Evolutionary conservation across 192 early-diverging fungal species (phyloP), one percentile per base, ranked within the genome.

Genomic region (Phlyctochytrium planicorne): DNA sequence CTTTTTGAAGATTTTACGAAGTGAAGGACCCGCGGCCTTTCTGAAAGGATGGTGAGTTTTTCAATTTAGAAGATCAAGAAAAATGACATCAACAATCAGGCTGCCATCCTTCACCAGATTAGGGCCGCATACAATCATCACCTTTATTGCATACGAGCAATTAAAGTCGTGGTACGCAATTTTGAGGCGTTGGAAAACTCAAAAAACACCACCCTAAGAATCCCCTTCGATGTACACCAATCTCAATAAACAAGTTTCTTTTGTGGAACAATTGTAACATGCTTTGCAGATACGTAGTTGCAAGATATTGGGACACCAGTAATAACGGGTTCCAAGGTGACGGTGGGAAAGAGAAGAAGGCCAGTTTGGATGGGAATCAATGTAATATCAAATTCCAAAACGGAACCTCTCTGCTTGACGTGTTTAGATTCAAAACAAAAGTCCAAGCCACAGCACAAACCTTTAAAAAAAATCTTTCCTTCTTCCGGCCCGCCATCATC

Each of bases 121-220:
- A 53, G 74, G 74, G 2, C 74, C 74, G 12, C 74, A 76, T 32
- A 76, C 74, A 2, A 66, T 76, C 34, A 29, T 76, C 16, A 76
- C 74, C 30, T 72, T 76, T 57, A 47, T 76, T 34, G 52, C 34
- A 10, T 52, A 74, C 17, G 74, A 76, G 59, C 23, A 68, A 33
- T 23, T 76, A 68, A 76, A 76, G 57, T 30, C 10, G 35, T 6
- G 6, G 40, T 47, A 47, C 20, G 40, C 40, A 47, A 47, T 14
- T 14, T 47, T 47, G 10, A 47, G 40, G 6, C 40, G 20, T 47
- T 6, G 40, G 10, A n/a, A n/a, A n/a, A n/a, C n/a, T n/a, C n/a
- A n/a, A n/a, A n/a, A n/a, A n/a, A n/a, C n/a, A n/a, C n/a, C n/a
- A n/a, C n/a, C n/a, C n/a, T n/a, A n/a, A n/a, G n/a, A n/a, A n/a